Conservation (phyloP, 2,329 filamentous ascomycete genomes). For the Claviceps sorghi region DNA sequence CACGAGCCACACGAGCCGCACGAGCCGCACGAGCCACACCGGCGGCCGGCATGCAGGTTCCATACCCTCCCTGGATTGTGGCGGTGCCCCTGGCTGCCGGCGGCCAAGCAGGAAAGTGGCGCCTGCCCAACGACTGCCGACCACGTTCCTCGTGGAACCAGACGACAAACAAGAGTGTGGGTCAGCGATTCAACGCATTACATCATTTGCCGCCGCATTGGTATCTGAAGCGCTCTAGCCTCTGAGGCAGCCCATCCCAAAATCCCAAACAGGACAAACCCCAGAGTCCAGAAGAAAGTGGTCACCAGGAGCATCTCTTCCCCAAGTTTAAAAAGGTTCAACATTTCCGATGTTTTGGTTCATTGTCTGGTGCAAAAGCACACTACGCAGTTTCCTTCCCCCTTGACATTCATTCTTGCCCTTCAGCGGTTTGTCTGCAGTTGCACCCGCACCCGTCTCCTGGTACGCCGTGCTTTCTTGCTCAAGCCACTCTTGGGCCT, state of each 20-base stretch:
- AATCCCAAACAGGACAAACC: neutral
- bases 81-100: constrained; percentile 6
- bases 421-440: neutral
- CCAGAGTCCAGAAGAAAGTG: neutral
- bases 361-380: neutral
- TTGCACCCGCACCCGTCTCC: neutral
- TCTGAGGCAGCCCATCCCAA: neutral
- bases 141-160: neutral
- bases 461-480: neutral
- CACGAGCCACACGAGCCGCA: no score
- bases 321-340: neutral
- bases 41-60: neutral
- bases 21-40: no score
- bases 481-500: neutral
- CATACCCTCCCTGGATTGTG: neutral
- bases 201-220: constrained; percentile 13
- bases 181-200: constrained; percentile 7
- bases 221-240: neutral
- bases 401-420: neutral
- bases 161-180: neutral
- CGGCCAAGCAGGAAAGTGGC: neutral
- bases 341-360: neutral
- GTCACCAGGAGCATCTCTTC: neutral
- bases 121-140: neutral
- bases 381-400: neutral